These are phyloP conservation scores for Craspedostauros australis DNA, from an alignment of 108 stramenopile species.

Conservation along the genomic window DNA sequence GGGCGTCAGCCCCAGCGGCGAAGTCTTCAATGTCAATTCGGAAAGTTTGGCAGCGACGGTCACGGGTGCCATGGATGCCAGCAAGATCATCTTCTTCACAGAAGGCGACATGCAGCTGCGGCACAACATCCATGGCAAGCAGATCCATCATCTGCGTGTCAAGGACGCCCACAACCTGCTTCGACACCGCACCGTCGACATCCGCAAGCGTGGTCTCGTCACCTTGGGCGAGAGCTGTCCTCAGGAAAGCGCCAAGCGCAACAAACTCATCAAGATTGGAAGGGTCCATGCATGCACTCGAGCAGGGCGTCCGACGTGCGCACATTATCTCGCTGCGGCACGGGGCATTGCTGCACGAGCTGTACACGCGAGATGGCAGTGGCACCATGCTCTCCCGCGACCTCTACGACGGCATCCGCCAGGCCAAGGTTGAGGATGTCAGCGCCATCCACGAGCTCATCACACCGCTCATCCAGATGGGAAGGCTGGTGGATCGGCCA, in stretches of 20 bases:
- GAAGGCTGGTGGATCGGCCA: constrained; percentile 78
- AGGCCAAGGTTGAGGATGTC: constrained; percentile 80
- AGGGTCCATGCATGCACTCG: constrained; percentile 73
- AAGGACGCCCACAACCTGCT: constrained; percentile 74
- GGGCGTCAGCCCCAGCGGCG: constrained; percentile 87
- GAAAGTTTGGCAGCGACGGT: constrained; percentile 74
- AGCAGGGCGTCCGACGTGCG: constrained; percentile 83
- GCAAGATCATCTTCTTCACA: constrained; percentile 86
- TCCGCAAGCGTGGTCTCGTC: constrained; percentile 59
- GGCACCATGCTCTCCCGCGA: constrained; percentile 91
- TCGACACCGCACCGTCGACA: constrained; percentile 44
- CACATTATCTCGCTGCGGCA: constrained; percentile 78
- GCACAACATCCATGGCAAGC: constrained; percentile 60
- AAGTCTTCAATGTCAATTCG: constrained; percentile 91
- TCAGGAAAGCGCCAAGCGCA: constrained; percentile 27
- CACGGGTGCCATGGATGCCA: constrained; percentile 73
- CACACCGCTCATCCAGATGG: constrained; percentile 75
- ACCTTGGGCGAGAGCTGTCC: constrained; percentile 10
- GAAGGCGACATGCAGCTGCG: constrained; percentile 38
- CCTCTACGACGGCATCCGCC: constrained; percentile 91
- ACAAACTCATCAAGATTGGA: constrained; percentile 68
- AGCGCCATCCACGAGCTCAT: constrained; percentile 83
- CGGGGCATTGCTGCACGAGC: constrained; percentile 86
- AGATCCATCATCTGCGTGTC: constrained; percentile 69
- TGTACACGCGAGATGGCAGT: constrained; percentile 92